phyloP scores from a whole-genome alignment of 139 green algal genomes.

The Auxenochlorella pyrenoidosa region DNA sequence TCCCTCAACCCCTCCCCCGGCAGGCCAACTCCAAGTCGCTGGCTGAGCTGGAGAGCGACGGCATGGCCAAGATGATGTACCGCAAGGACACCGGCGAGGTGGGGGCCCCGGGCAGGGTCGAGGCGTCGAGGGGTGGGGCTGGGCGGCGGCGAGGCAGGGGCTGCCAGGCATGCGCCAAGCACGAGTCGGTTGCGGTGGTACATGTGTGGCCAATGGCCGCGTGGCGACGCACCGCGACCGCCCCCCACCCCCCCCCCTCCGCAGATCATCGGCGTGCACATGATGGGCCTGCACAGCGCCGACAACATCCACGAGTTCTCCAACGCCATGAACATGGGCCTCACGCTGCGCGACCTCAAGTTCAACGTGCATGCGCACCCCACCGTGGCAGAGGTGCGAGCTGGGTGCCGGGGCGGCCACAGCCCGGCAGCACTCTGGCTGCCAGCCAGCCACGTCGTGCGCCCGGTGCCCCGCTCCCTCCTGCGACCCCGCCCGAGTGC shows the following conservation, averaged over 20 bases:
- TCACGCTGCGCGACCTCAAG: constrained; percentile 87
- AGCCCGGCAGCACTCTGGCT: not conserved
- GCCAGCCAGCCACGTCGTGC: not conserved
- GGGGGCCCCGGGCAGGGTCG: too few species aligned
- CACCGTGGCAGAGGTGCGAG: constrained; percentile 90
- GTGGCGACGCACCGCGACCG: too few species aligned
- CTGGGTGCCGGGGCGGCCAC: too few species aligned
- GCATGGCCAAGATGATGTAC: constrained; percentile 98
- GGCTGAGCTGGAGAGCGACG: constrained; percentile 97
- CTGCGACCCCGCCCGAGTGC: not conserved
- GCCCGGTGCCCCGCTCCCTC: too few species aligned
- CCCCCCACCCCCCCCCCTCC: too few species aligned
- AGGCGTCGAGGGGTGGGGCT: too few species aligned
- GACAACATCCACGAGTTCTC: constrained; percentile 99
- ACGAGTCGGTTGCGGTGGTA: too few species aligned
- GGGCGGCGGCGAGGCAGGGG: too few species aligned
- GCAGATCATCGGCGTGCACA: constrained; percentile 95
- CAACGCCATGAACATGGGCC: constrained; percentile 88
- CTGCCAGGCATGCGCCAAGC: too few species aligned
- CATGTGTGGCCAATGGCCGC: too few species aligned
- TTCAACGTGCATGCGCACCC: constrained; percentile 99
- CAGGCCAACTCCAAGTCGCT: constrained; percentile 95
- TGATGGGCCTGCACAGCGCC: constrained; percentile 96
- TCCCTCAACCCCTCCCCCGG: too few species aligned
- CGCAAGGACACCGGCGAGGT: constrained; percentile 92